A percentile compares a stretch with the other conserved stretches of the same genome.
Evolutionary conservation across 2,329 filamentous ascomycete genomes (phyloP).

Genomic region (Venturia oleaginea): DNA sequence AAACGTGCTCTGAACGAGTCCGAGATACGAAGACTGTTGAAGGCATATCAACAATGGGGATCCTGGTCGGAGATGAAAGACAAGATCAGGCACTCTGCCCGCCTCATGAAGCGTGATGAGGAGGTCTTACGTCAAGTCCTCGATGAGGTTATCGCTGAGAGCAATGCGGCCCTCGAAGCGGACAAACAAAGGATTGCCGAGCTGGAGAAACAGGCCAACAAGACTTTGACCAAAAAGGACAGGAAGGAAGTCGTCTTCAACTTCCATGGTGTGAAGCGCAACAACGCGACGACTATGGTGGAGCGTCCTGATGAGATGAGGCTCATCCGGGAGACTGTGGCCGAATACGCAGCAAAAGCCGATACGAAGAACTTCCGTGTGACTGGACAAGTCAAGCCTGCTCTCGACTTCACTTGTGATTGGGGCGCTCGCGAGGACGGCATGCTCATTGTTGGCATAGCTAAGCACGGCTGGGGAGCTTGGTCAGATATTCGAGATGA

Average conservation of each 20-base stretch:
- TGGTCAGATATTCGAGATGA: constrained; percentile 95
- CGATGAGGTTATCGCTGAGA: constrained; percentile 66
- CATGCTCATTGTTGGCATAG: constrained; percentile 92
- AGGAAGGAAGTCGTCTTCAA: constrained; percentile 95
- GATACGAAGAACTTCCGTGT: constrained; percentile 78
- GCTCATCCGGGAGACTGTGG: constrained; percentile 67
- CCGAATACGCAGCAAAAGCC: constrained; percentile 32
- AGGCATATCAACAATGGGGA: constrained; percentile 84
- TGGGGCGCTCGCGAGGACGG: constrained; percentile 94
- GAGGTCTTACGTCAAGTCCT: constrained; percentile 71
- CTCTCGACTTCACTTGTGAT: constrained; percentile 71
- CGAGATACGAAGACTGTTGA: constrained; percentile 84
- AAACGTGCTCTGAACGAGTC: constrained; percentile 85
- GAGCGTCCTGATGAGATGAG: constrained; percentile 85
- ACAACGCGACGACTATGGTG: constrained; percentile 91
- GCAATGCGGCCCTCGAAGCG: constrained; percentile 54
- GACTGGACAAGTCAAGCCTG: constrained; percentile 82
- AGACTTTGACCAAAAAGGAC: constrained; percentile 88
- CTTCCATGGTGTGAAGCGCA: constrained; percentile 82
- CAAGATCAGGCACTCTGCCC: constrained; percentile 80
- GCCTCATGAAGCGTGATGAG: constrained; percentile 70
- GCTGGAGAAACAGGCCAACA: constrained; percentile 62
- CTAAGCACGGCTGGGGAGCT: constrained; percentile 87
- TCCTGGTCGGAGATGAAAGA: constrained; percentile 73
- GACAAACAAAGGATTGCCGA: constrained; percentile 55